Conservation (phyloP, 2,329 filamentous ascomycete species). For the Myriosclerotinia scirpicola region DNA sequence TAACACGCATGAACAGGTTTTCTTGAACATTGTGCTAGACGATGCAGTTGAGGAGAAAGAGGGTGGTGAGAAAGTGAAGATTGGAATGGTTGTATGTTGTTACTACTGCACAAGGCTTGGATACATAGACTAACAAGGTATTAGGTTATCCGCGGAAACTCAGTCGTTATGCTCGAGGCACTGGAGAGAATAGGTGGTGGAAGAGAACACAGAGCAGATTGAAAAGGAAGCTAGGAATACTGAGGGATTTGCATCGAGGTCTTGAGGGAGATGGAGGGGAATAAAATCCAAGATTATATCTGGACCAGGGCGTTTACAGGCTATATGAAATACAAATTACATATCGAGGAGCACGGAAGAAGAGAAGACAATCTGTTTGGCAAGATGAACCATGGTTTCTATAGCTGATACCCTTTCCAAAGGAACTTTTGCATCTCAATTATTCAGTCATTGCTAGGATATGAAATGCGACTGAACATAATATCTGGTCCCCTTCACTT, state of each 20-base stretch:
- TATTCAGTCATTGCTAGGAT: neutral
- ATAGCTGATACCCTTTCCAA: neutral
- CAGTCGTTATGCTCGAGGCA: conserved; percentile 95
- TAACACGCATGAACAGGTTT: conserved; percentile 63
- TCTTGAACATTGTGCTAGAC: conserved; percentile 96
- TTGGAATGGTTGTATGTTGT: conserved; percentile 84
- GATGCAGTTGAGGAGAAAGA: conserved; percentile 94
- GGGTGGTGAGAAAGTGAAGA: conserved; percentile 81
- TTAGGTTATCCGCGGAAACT: conserved; percentile 93
- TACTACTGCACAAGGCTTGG: neutral
- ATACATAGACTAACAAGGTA: neutral
- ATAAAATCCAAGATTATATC: conserved; percentile 20
- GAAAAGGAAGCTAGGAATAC: neutral
- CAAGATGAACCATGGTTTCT: neutral
- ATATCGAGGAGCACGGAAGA: conserved; percentile 14
- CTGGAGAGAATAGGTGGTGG: conserved; percentile 66
- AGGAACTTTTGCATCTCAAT: conserved; percentile 4
- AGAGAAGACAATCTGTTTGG: conserved; percentile 12
- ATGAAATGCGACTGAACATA: neutral
- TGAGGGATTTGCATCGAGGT: neutral
- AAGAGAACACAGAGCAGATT: conserved; percentile 43
- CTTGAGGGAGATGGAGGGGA: conserved; percentile 1
- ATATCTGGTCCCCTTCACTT: conserved; percentile 28
- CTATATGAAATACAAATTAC: conserved; percentile 24
- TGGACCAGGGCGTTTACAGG: conserved; percentile 21